Conservation (phyloP, 768 basidiomycete species). For the Podaxis sp. region DNA sequence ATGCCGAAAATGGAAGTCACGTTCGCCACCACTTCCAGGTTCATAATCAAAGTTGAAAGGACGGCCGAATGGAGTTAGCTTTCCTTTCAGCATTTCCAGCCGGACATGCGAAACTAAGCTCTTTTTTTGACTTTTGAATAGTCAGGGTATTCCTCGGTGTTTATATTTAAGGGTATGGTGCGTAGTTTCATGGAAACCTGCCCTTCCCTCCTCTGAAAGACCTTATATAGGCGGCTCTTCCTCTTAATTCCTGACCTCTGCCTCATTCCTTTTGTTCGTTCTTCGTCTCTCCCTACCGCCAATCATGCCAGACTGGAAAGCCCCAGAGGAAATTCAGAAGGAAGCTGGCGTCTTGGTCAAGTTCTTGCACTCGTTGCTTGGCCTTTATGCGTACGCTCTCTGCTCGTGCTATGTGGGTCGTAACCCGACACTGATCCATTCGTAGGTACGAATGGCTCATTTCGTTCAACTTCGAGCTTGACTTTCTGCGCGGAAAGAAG, state of each 20-base stretch:
- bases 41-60: constrained; percentile 1
- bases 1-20: constrained; percentile 1
- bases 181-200: not conserved
- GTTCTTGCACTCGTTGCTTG: constrained; percentile 57
- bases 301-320: constrained; percentile 57
- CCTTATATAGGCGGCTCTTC: not conserved
- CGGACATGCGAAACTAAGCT: constrained; percentile 1
- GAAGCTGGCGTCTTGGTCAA: constrained; percentile 48
- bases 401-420: constrained; percentile 2
- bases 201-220: not conserved
- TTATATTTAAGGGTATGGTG: constrained; percentile 1
- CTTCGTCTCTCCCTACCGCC: constrained; percentile 5
- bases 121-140: constrained; percentile 4
- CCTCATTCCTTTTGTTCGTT: not conserved
- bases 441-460: constrained; percentile 63
- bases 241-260: constrained; percentile 13
- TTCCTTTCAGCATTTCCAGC: constrained; percentile 6
- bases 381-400: constrained; percentile 49
- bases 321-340: constrained; percentile 42
- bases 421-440: constrained; percentile 1
- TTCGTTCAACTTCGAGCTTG: constrained; percentile 65
- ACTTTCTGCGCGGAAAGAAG: constrained; percentile 54
- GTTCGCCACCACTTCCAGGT: not conserved
- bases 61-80: constrained; percentile 2
- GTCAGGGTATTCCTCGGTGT: not conserved